Base-by-base conservation (phyloP, 2,329 filamentous ascomycete species). In the Ophiocordyceps camponoti-rufipedis region DNA sequence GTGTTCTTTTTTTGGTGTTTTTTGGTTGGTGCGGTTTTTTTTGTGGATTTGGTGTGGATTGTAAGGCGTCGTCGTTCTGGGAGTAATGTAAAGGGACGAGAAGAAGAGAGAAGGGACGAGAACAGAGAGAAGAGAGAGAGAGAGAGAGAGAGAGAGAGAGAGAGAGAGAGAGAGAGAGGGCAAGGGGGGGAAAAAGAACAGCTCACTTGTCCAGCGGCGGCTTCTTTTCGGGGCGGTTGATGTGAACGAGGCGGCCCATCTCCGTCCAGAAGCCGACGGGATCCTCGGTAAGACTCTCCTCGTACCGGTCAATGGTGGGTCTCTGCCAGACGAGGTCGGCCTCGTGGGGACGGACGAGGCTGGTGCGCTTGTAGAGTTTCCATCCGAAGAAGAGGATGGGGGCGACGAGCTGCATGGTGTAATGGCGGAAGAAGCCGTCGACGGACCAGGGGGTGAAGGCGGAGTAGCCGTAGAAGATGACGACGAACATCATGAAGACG, bases 301-400 rank as follows among this genome's bases (percentile, higher is more conserved):
- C 74, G 49, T 78, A 78, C 0, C 65, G 66, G 48, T 80, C 75
- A 46, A 80, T 72, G 19, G 65, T 53, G 19, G 74, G 74, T n/a
- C 69, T 63, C 52, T 80, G 68, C 75, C 74, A 74, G 40, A 76
- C 62, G 14, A 80, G 63, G 53, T 81, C 76, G 3, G 69, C 68
- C 54, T 82, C 71, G 5, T 64, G 55, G 0, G 77, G 63, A 2
- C 61, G 60, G 16, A 78, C 63, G 44, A 72, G 62, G 48, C 67
- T 68, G 2, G 78, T 82, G 47, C 64, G 65, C 62, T 78, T 75
- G 56, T 76, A 18, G 1, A 82, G 8, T 61, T 84, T 85, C 75
- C 77, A 85, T 52, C 66, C 65, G 18, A 70, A 45, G 55, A 71
- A 81, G 28, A 76, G 60, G 33, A 74, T 55, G 8, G 70, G 67